Conservation (phyloP, 2,329 filamentous ascomycete species). For the Aspergillus bombycis region DNA sequence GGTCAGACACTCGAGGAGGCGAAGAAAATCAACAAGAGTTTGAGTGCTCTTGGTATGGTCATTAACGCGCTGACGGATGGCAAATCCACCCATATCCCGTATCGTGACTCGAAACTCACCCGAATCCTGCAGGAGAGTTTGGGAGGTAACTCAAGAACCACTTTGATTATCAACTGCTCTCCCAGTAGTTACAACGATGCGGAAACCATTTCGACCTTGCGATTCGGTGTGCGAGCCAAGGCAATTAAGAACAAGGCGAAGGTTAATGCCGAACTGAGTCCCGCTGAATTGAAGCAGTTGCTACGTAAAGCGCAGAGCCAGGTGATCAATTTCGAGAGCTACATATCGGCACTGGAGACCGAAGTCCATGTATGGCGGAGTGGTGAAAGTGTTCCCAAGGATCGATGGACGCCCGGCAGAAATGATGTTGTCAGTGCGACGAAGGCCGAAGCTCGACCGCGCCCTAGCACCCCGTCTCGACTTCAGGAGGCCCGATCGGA, state of each 20-base stretch:
- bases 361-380: conserved; percentile 87
- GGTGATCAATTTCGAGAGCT: conserved; percentile 83
- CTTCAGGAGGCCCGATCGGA: conserved; percentile 56
- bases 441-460: conserved; percentile 53
- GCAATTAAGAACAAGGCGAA: conserved; percentile 99
- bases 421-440: conserved; percentile 55
- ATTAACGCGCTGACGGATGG: conserved; percentile 97
- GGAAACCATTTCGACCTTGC: conserved; percentile 87
- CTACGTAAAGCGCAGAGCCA: conserved; percentile 91
- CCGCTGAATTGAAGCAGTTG: conserved; percentile 88
- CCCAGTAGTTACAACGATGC: conserved; percentile 97
- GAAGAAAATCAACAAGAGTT: conserved; percentile 99
- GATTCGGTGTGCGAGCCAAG: conserved; percentile 95
- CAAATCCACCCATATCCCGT: conserved; percentile 94
- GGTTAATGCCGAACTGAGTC: conserved; percentile 97
- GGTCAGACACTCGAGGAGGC: conserved; percentile 97
- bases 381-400: conserved; percentile 85
- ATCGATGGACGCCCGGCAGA: conserved; percentile 76
- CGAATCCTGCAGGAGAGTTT: conserved; percentile 96
- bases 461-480: conserved; percentile 46
- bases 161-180: conserved; percentile 98
- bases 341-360: conserved; percentile 79
- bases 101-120: conserved; percentile 96
- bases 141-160: conserved; percentile 97
- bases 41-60: conserved; percentile 97